Conservation (phyloP, 2,329 filamentous ascomycete species). For the Pseudogymnoascus sp. region DNA sequence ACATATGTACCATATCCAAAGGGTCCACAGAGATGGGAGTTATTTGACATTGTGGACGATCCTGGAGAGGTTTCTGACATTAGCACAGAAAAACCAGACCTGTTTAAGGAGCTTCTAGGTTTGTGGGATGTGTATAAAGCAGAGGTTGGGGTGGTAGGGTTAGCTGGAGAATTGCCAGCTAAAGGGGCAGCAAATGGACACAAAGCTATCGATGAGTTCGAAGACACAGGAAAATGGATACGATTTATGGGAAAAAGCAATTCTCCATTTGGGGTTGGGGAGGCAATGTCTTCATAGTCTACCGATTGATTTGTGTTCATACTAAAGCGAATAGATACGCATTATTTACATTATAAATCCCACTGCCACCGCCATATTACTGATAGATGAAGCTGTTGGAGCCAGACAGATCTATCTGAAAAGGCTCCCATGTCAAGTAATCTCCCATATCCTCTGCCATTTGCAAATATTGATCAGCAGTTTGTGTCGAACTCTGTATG, state of each 20-base stretch:
- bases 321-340: too few relatives aligned
- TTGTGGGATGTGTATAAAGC: conserved; percentile 31
- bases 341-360: too few relatives aligned
- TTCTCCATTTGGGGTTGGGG: conserved; percentile 11
- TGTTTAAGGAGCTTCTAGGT: conserved; percentile 28
- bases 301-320: background rate
- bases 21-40: conserved; percentile 42
- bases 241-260: conserved; percentile 18
- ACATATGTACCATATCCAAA: conserved; percentile 36
- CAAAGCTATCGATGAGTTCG: conserved; percentile 14
- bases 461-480: conserved; percentile 23
- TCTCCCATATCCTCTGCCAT: conserved; percentile 24
- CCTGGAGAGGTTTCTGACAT: conserved; percentile 39
- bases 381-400: background rate
- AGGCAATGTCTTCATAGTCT: background rate
- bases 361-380: background rate
- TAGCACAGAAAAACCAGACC: conserved; percentile 28
- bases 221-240: conserved; percentile 19
- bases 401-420: background rate
- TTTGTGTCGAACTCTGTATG: conserved; percentile 16
- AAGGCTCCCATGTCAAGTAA: conserved; percentile 20
- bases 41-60: conserved; percentile 40
- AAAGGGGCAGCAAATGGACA: background rate
- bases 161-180: background rate
- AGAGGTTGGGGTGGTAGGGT: background rate